These are phyloP conservation scores for Gonium pectorale DNA, from an alignment of 139 green algal genomes.

Conservation along the genomic window DNA sequence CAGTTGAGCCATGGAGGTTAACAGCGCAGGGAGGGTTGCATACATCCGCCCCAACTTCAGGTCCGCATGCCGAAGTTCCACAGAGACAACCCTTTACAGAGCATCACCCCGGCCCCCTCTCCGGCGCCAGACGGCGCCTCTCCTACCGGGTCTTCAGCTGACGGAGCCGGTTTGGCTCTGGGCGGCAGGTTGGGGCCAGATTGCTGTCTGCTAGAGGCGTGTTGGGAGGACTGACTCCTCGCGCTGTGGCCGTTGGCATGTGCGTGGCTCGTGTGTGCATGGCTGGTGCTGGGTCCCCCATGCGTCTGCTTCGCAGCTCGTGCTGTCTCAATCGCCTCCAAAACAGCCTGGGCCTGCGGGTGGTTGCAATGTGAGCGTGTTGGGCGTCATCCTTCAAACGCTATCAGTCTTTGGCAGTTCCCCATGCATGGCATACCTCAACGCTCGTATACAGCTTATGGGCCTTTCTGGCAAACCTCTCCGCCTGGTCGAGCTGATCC, in stretches of 20 bases:
- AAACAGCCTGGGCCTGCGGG: conserved; percentile 1
- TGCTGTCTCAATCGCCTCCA: conserved; percentile 20
- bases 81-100: not conserved
- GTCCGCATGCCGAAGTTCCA: not conserved
- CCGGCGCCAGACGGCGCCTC: not conserved
- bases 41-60: not conserved
- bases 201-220: not conserved
- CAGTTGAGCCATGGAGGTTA: too few relatives aligned
- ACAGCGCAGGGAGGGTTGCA: not conserved
- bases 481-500: conserved; percentile 32
- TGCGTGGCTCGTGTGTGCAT: not conserved
- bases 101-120: not conserved
- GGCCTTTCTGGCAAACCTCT: conserved; percentile 46
- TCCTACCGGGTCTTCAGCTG: conserved; percentile 10
- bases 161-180: not conserved
- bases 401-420: not conserved
- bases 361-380: too few relatives aligned
- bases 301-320: not conserved
- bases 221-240: not conserved
- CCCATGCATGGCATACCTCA: conserved; percentile 26
- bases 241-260: conserved; percentile 7
- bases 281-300: not conserved
- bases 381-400: not conserved
- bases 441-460: conserved; percentile 39
- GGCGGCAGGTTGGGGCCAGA: not conserved